Evolutionary conservation across 1,284 basidiomycete genomes (phyloP), one percentile per base, ranked within the genome.

Genomic region (Hymenochaete sp.): DNA sequence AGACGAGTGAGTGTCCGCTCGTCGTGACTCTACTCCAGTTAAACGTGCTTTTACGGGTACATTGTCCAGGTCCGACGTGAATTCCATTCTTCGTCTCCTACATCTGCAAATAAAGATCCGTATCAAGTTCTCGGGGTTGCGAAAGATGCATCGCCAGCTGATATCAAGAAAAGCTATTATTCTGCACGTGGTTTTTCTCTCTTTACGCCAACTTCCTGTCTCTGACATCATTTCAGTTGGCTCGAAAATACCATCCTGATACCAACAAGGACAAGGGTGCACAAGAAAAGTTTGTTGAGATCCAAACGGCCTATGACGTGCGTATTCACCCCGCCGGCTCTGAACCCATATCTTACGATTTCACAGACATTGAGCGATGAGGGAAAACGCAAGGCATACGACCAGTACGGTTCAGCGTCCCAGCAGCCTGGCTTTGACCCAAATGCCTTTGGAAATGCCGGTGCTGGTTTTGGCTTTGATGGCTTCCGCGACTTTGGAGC

Each of bases 121-220:
- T 99, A 99, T 63, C 66, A 86, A 36, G 83, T 90, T 14, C 69
- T 99, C 7, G 95, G 95, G 22, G 86, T 98, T 10, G 76, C 75
- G 55, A 81, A 82, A 57, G 90, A 93, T 62, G 88, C 95, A 37
- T 74, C 79, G 21, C 62, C 80, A 14, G 78, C 83, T 35, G 93
- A 98, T 55, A 97, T 99, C 59, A 99, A 99, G 75, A 95, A 96
- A 65, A 77, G 79, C 1, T 99, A 98, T 65, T 99, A 98, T 63
- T 75, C 82, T 56, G 93, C 93, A 60, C 58, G 82, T 62, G 31
- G 6, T 21, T 24, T 14, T n/a, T 44, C 8, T 19, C 33, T 33
- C 11, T 37, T 36, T 26, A 13, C 33, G 18, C 35, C 27, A 44
- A 7, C 18, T 4, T 24, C 6, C 14, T 32, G 6, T 44, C 18